phyloP scores from a whole-genome alignment of 306 rosid species.

The Trifolium pratense region DNA sequence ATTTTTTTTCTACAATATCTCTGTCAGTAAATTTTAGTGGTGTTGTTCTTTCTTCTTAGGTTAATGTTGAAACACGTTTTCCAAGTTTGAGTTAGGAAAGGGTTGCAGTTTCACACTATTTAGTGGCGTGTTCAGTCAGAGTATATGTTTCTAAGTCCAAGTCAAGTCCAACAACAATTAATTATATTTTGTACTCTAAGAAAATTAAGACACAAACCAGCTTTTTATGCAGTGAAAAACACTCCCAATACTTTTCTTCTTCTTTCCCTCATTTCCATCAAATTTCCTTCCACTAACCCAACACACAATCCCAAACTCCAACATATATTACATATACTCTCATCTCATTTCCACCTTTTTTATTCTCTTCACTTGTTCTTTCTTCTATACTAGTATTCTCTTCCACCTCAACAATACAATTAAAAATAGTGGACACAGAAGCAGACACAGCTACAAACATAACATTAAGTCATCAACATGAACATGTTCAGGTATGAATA shows the following conservation, averaged over 20 bases:
- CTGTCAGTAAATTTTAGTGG: too few species aligned
- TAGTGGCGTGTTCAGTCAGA: conserved; percentile 10
- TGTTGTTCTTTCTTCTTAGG: too few species aligned
- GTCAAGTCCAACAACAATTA: background rate
- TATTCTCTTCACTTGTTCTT: background rate
- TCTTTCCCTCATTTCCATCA: conserved; percentile 24
- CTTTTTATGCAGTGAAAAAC: conserved; percentile 23
- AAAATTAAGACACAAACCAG: background rate
- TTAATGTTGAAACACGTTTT: background rate
- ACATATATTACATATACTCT: background rate
- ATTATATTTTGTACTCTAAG: background rate
- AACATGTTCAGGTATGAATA: conserved; percentile 55
- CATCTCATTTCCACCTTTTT: background rate
- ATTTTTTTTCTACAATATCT: too few species aligned
- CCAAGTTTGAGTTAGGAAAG: background rate
- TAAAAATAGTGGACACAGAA: too few species aligned
- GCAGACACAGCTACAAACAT: background rate
- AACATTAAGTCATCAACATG: background rate
- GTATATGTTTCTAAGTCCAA: conserved; percentile 6
- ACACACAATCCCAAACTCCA: conserved; percentile 18
- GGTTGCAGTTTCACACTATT: background rate
- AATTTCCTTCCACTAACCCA: conserved; percentile 27
- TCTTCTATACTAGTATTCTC: too few species aligned
- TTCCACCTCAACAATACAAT: too few species aligned
- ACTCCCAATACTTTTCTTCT: conserved; percentile 8